Conservation (phyloP, 2,329 filamentous ascomycete genomes). For the Tolypocladium paradoxum region DNA sequence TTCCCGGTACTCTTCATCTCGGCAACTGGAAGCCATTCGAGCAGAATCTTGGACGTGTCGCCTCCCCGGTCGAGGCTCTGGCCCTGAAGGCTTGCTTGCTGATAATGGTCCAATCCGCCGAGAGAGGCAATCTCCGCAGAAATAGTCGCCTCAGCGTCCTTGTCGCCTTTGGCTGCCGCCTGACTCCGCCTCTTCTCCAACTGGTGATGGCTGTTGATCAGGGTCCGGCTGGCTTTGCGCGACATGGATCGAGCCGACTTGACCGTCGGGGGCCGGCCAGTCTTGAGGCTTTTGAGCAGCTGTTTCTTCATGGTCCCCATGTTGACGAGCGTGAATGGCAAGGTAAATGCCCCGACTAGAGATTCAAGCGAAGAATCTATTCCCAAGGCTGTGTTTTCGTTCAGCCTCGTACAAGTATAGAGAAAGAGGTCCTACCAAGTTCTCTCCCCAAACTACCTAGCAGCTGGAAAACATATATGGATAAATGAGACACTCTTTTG, state of each 20-base stretch:
- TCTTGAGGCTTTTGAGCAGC: slow-evolving; percentile 29
- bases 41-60: slow-evolving; percentile 53
- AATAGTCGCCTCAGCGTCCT: slow-evolving; percentile 31
- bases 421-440: background rate
- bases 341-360: background rate
- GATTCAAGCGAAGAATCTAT: background rate
- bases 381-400: background rate
- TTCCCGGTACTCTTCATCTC: slow-evolving; percentile 13
- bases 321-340: background rate
- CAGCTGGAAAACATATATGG: background rate
- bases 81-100: slow-evolving; percentile 57
- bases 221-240: slow-evolving; percentile 49
- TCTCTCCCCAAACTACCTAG: background rate
- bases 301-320: slow-evolving; percentile 39
- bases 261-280: slow-evolving; percentile 45
- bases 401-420: background rate
- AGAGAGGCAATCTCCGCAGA: slow-evolving; percentile 43
- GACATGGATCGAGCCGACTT: slow-evolving; percentile 47
- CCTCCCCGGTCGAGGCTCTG: slow-evolving; percentile 56
- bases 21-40: slow-evolving; percentile 45
- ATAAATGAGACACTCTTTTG: too few species aligned
- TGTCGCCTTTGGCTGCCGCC: slow-evolving; percentile 43
- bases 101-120: slow-evolving; percentile 53
- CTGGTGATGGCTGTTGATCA: slow-evolving; percentile 57
- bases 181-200: slow-evolving; percentile 51